Evolutionary conservation across 2,329 filamentous ascomycete genomes (phyloP).

Genomic region (Biscogniauxia mediterranea): DNA sequence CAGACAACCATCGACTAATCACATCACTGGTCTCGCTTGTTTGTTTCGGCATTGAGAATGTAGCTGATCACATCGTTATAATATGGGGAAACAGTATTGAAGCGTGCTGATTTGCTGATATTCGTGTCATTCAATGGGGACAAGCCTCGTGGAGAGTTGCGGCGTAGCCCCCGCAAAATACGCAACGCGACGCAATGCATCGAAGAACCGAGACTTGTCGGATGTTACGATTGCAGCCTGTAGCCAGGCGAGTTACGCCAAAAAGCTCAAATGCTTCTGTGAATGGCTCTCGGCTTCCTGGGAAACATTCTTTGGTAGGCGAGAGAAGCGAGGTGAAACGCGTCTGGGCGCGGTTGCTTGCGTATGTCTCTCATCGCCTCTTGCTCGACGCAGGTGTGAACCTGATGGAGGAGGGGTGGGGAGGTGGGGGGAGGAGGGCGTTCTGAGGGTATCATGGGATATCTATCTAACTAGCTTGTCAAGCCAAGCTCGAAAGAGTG

Average conservation of each 20-base stretch:
- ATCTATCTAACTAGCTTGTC: slow-evolving; percentile 10
- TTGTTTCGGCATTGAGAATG: neutral
- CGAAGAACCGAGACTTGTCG: slow-evolving; percentile 15
- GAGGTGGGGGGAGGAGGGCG: slow-evolving; percentile 15
- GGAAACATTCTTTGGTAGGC: slow-evolving; percentile 9
- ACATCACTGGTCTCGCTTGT: neutral
- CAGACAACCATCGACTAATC: neutral
- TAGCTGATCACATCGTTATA: neutral
- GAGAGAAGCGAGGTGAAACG: slow-evolving; percentile 9
- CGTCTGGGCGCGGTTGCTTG: slow-evolving; percentile 21
- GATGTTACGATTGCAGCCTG: slow-evolving; percentile 14
- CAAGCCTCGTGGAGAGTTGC: neutral
- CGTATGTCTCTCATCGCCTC: slow-evolving; percentile 24
- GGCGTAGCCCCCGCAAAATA: neutral
- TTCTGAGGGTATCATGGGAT: slow-evolving; percentile 19
- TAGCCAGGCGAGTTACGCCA: slow-evolving; percentile 11
- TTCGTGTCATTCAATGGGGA: neutral
- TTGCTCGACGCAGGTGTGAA: slow-evolving; percentile 18
- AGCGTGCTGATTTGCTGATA: neutral
- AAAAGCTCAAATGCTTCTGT: slow-evolving; percentile 2
- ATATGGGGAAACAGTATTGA: neutral
- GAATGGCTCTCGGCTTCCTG: slow-evolving; percentile 2
- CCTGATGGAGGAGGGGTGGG: slow-evolving; percentile 24
- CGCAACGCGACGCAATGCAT: slow-evolving; percentile 5
- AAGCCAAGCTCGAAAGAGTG: slow-evolving; percentile 18